Conservation (phyloP, 78 protist genomes). For the Dictyostelium capitatum region DNA sequence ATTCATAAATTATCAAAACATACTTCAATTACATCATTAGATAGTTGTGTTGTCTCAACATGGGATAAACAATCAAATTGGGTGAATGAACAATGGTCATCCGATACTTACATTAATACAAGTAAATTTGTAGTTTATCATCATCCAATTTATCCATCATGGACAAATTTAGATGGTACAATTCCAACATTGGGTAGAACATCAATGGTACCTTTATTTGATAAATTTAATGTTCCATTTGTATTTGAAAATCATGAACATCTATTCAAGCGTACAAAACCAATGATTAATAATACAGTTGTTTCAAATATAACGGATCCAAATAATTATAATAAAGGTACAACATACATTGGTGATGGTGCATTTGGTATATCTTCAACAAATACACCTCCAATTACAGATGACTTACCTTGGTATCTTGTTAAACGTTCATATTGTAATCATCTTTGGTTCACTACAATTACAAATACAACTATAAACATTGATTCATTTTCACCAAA, state of each 20-base stretch:
- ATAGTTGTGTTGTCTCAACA: conserved; percentile 29
- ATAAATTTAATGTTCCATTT: conserved; percentile 33
- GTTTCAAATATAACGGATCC: too few species aligned
- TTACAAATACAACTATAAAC: not conserved
- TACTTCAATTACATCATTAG: conserved; percentile 7
- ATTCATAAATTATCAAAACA: conserved; percentile 1
- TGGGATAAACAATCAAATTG: conserved; percentile 48
- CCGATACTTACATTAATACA: not conserved
- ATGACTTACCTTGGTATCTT: conserved; percentile 9
- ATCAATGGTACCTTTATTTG: conserved; percentile 18
- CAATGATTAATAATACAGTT: not conserved
- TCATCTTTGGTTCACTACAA: conserved; percentile 46
- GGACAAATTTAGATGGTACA: not conserved
- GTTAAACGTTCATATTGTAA: conserved; percentile 10
- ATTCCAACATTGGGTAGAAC: conserved; percentile 10
- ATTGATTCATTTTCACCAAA: conserved; percentile 28
- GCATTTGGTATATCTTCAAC: conserved; percentile 34
- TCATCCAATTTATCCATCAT: conserved; percentile 51
- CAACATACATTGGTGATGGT: conserved; percentile 49
- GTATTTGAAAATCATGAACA: conserved; percentile 74
- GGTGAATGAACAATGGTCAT: conserved; percentile 26
- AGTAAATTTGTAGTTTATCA: conserved; percentile 28
- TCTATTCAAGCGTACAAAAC: conserved; percentile 38
- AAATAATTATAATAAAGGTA: not conserved
- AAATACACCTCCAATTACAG: not conserved